phyloP scores from a whole-genome alignment of 495 filamentous ascomycete species.

The Thermochaetoides thermophila region DNA sequence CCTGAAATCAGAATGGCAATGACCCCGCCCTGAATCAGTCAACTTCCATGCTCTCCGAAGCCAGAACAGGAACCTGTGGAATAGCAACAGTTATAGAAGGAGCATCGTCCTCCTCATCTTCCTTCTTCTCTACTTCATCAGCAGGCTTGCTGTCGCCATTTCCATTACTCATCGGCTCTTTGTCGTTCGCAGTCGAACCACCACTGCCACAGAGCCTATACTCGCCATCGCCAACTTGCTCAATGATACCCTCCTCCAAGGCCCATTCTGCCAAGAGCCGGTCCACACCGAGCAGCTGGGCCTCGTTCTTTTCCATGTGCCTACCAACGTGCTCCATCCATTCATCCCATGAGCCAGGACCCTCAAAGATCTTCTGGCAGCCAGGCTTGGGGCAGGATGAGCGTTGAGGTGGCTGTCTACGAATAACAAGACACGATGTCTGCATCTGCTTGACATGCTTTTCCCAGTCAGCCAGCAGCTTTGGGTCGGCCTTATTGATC shows the following conservation, averaged over 20 bases:
- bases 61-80: slow-evolving; percentile 6
- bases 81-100: slow-evolving; percentile 22
- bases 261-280: slow-evolving; percentile 39
- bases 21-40: slow-evolving; percentile 11
- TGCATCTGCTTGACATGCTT: slow-evolving; percentile 44
- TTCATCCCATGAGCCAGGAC: slow-evolving; percentile 64
- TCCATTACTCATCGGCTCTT: slow-evolving; percentile 2
- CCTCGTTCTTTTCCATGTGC: slow-evolving; percentile 62
- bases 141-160: slow-evolving; percentile 6
- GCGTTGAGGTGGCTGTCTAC: slow-evolving; percentile 49
- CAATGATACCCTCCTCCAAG: slow-evolving; percentile 41
- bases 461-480: slow-evolving; percentile 40
- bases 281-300: slow-evolving; percentile 35
- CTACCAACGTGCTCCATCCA: slow-evolving; percentile 87
- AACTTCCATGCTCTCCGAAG: slow-evolving; percentile 14
- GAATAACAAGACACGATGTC: slow-evolving; percentile 50
- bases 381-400: slow-evolving; percentile 55
- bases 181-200: slow-evolving; percentile 10
- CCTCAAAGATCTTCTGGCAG: slow-evolving; percentile 53
- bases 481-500: slow-evolving; percentile 35
- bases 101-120: slow-evolving; percentile 23
- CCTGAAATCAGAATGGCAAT: too few relatives aligned
- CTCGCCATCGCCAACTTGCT: slow-evolving; percentile 32
- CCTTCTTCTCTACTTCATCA: slow-evolving; percentile 7
- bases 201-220: slow-evolving; percentile 31